These are phyloP conservation scores for Rhodomyrtus psidioides DNA, from an alignment of 441 rosid species.

Conservation along the genomic window DNA sequence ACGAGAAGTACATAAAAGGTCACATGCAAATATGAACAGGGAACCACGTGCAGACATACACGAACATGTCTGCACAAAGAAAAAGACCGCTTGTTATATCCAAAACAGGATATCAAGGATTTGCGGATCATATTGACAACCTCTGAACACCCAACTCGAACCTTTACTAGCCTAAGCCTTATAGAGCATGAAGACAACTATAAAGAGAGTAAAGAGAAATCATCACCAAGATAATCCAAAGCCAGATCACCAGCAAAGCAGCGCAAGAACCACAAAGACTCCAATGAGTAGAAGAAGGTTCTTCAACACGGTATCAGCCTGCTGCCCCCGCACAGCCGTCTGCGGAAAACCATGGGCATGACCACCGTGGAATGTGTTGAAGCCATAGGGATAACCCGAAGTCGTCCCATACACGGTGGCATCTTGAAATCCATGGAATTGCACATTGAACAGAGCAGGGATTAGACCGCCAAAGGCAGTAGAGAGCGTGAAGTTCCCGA, in stretches of 20 bases:
- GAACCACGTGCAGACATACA: neutral
- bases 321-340: neutral
- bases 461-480: slow-evolving; percentile 10
- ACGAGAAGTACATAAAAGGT: neutral
- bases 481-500: slow-evolving; percentile 10
- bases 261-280: slow-evolving; percentile 33
- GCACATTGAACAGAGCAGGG: slow-evolving; percentile 11
- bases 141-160: neutral
- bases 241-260: slow-evolving; percentile 37
- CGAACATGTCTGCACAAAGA: neutral
- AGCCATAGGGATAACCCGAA: slow-evolving; percentile 5
- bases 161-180: neutral
- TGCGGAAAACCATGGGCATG: slow-evolving; percentile 7
- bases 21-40: neutral
- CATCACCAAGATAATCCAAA: neutral
- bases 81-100: neutral
- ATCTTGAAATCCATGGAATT: slow-evolving; percentile 12
- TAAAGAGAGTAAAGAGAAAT: neutral
- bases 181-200: neutral
- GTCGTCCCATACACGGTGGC: slow-evolving; percentile 9
- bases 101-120: neutral
- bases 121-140: neutral
- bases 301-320: slow-evolving; percentile 5
- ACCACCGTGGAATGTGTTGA: slow-evolving; percentile 36
- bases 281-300: slow-evolving; percentile 7